Evolutionary conservation across 108 stramenopile species (phyloP), one percentile per base, ranked within the genome.

Genomic region (Nitzschia palea): DNA sequence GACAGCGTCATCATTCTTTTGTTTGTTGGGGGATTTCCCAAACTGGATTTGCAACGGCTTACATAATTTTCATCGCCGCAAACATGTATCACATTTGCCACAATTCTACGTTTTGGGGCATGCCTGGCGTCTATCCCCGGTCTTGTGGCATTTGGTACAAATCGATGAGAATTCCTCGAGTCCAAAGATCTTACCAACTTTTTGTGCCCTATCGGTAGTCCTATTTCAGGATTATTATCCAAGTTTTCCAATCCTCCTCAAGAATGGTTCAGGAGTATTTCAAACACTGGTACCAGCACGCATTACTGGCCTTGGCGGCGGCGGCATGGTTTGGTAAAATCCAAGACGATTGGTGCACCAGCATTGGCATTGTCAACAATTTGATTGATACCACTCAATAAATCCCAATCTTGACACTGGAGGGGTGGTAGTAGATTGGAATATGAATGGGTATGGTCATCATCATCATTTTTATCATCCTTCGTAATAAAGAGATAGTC

Each of bases 11-110:
- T 92, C 25, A 84, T n/a, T n/a, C n/a, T n/a, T n/a, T 86, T 74
- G 53, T 81, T 4, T 92, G 87, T 60, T 67, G 88, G 45, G 85
- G 78, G 6, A 70, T 89, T n/a, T 66, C 61, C 45, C 90, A 92
- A 63, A 80, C 78, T 12, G 85, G 90, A 17, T 92, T 92, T 70
- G 90, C 87, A 9, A 92, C 87, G 18, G 87, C 90, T 14, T 92
- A 92, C 62, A 62, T 92, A 15, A 92, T 88, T 55, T 92, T 92
- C 52, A 87, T 92, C 27, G 81, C 87, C 0, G 86, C 86, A 9
- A 91, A 91, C 62, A 57, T 91, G 0, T 60, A 74, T 23, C 81
- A 62, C 45, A 75, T 87, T n/a, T 25, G 54, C 71, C 1, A 61
- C 68, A 1, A 33, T 70, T 22, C 51, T 70, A 14, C 58, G 89